Evolutionary conservation across 108 stramenopile genomes (phyloP).

Genomic region (Skeletonema costatum): DNA sequence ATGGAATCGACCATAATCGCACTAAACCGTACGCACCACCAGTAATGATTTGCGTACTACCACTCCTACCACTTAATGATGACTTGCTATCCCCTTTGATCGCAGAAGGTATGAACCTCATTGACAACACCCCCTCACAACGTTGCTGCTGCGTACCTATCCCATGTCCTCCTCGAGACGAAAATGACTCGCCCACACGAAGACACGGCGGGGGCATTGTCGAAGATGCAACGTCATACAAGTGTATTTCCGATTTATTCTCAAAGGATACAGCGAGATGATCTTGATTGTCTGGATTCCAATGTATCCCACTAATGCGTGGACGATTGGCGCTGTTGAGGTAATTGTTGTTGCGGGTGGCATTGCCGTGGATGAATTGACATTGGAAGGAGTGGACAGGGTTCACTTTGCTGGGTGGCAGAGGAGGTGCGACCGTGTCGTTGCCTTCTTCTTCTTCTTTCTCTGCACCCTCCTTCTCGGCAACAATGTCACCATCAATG

Average conservation of each 20-base stretch:
- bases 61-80: neutral
- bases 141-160: neutral
- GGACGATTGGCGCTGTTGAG: neutral
- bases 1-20: slow-evolving; percentile 39
- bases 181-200: slow-evolving; percentile 12
- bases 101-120: slow-evolving; percentile 7
- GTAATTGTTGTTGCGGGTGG: no score
- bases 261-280: slow-evolving; percentile 41
- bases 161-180: neutral
- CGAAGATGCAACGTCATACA: slow-evolving; percentile 32
- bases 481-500: neutral
- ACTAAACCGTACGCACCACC: slow-evolving; percentile 41
- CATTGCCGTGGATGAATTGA: neutral
- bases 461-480: neutral
- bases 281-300: slow-evolving; percentile 48
- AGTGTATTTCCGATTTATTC: slow-evolving; percentile 32
- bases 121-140: slow-evolving; percentile 22
- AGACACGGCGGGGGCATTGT: slow-evolving; percentile 30
- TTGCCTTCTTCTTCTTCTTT: neutral
- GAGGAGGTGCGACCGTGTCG: neutral
- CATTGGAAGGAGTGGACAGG: slow-evolving; percentile 35
- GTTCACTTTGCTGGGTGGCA: slow-evolving; percentile 9
- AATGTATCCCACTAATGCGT: slow-evolving; percentile 38
- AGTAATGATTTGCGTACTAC: slow-evolving; percentile 19
- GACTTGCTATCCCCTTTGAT: neutral